phyloP scores from a whole-genome alignment of 2,329 filamentous ascomycete genomes.

The Botrytis hyacinthi region DNA sequence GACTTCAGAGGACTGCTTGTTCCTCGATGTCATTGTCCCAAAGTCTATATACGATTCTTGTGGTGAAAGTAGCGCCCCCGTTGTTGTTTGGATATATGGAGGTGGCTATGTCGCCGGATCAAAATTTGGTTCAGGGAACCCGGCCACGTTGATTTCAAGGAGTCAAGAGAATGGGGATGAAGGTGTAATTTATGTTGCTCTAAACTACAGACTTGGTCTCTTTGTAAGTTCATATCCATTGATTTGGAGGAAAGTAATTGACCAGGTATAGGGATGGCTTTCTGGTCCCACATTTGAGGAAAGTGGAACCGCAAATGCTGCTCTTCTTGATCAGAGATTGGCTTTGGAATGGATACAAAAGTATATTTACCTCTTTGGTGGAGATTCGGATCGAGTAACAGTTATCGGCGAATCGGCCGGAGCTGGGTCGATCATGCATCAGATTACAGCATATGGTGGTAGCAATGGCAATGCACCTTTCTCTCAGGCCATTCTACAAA shows the following conservation, averaged over 20 bases:
- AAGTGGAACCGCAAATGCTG: constrained; percentile 49
- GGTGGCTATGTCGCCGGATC: constrained; percentile 45
- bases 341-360: constrained; percentile 57
- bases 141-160: constrained; percentile 42
- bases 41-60: constrained; percentile 38
- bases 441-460: constrained; percentile 53
- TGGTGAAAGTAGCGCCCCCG: constrained; percentile 17
- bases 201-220: constrained; percentile 39
- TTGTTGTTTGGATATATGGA: constrained; percentile 35
- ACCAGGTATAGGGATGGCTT: constrained; percentile 31
- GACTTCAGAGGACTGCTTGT: constrained; percentile 47
- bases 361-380: constrained; percentile 55
- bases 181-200: constrained; percentile 39
- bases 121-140: constrained; percentile 42
- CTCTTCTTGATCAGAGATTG: constrained; percentile 53
- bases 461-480: constrained; percentile 42
- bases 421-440: constrained; percentile 53
- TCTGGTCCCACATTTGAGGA: constrained; percentile 45
- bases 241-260: neutral
- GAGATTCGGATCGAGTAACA: constrained; percentile 50
- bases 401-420: constrained; percentile 53
- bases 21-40: constrained; percentile 48
- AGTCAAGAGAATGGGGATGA: constrained; percentile 35
- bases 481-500: constrained; percentile 41
- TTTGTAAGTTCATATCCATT: constrained; percentile 29